phyloP scores from a whole-genome alignment of 148 eudicot genomes.

The Drosera capensis region DNA sequence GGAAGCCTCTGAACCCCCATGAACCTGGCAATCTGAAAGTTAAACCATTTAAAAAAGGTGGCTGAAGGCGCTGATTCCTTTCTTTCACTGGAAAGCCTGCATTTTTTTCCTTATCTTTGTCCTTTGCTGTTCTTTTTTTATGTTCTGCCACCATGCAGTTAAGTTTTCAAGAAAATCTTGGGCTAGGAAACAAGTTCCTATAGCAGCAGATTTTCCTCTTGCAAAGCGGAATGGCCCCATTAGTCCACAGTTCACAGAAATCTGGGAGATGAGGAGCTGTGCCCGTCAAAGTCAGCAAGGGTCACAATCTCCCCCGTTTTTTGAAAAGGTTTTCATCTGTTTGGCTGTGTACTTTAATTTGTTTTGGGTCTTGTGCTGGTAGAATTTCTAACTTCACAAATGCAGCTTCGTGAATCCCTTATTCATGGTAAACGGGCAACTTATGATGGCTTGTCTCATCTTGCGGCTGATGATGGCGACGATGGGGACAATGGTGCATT shows the following conservation, averaged over 20 bases:
- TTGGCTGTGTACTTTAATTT: too few species aligned
- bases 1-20: conserved; percentile 89
- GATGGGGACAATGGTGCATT: conserved; percentile 33
- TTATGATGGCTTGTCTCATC: conserved; percentile 18
- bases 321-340: conserved; percentile 48
- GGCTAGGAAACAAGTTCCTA: conserved; percentile 11
- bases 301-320: conserved; percentile 38
- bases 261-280: conserved; percentile 39
- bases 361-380: background rate
- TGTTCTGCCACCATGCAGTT: conserved; percentile 29
- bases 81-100: background rate
- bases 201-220: conserved; percentile 49
- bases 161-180: conserved; percentile 26
- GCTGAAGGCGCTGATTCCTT: conserved; percentile 1
- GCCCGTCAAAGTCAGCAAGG: conserved; percentile 19
- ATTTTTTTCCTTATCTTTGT: conserved; percentile 2
- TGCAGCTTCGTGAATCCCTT: conserved; percentile 75
- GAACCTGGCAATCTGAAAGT: conserved; percentile 76
- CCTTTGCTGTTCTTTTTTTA: conserved; percentile 5
- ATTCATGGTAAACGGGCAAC: conserved; percentile 26
- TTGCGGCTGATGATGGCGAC: conserved; percentile 26
- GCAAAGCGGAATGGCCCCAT: conserved; percentile 56
- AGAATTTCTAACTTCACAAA: conserved; percentile 10
- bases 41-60: conserved; percentile 78
- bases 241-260: conserved; percentile 37